Evolutionary conservation across 768 basidiomycete genomes (phyloP).

Genomic region (Jaapia argillacea): DNA sequence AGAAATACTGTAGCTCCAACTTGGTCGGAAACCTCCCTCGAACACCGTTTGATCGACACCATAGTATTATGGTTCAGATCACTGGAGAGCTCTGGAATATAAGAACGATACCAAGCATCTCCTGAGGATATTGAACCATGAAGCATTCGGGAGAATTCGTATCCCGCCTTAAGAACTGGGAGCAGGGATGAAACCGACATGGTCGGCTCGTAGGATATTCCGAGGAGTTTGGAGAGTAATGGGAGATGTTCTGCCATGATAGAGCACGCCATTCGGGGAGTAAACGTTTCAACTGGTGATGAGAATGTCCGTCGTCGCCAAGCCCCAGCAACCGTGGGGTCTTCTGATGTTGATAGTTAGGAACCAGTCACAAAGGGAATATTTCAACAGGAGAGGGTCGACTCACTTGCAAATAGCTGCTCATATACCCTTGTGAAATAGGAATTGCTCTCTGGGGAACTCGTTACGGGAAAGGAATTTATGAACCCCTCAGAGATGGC

Average conservation of each 20-base stretch:
- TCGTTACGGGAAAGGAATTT: slow-evolving; percentile 81
- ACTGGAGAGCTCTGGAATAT: slow-evolving; percentile 75
- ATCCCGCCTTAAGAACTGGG: slow-evolving; percentile 62
- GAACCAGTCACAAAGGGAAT: neutral
- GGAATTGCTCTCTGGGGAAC: slow-evolving; percentile 73
- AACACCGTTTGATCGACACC: slow-evolving; percentile 76
- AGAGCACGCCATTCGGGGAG: slow-evolving; percentile 54
- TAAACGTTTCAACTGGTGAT: slow-evolving; percentile 71
- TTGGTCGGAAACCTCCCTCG: slow-evolving; percentile 59
- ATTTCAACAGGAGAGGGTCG: no score
- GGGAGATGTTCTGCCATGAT: slow-evolving; percentile 73
- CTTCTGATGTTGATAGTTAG: slow-evolving; percentile 40
- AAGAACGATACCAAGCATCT: slow-evolving; percentile 80
- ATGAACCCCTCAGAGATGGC: slow-evolving; percentile 69
- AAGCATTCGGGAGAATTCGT: slow-evolving; percentile 78
- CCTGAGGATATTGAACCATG: slow-evolving; percentile 54
- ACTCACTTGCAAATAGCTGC: slow-evolving; percentile 76
- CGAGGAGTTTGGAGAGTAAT: slow-evolving; percentile 45
- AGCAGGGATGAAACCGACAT: slow-evolving; percentile 39
- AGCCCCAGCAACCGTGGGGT: slow-evolving; percentile 80
- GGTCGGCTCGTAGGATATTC: slow-evolving; percentile 22
- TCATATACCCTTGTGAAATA: slow-evolving; percentile 84
- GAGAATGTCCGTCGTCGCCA: slow-evolving; percentile 89
- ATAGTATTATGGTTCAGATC: slow-evolving; percentile 69
- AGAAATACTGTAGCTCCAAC: slow-evolving; percentile 86